These are phyloP conservation scores for Sporothrix sp. DNA, from an alignment of 2,329 filamentous ascomycete genomes.

Conservation along the genomic window DNA sequence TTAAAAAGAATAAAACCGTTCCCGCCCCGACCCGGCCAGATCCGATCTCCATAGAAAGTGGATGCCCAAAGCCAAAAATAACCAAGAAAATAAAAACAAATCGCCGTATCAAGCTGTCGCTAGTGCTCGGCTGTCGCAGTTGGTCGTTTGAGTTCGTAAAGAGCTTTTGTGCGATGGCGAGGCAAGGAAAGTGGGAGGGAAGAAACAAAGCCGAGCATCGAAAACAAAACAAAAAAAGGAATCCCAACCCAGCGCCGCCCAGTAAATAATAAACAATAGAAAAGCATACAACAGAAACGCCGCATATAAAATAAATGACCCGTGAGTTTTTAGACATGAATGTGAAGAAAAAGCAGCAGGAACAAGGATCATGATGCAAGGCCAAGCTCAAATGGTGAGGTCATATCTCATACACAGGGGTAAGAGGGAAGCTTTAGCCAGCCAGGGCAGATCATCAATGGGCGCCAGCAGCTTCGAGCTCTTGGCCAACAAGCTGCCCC, in stretches of 20 bases:
- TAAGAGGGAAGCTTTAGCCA: too few species aligned
- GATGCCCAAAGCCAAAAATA: too few species aligned
- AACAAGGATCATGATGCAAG: not conserved
- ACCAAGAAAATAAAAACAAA: too few species aligned
- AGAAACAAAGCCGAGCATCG: not conserved
- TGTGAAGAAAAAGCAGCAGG: not conserved
- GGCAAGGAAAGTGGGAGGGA: not conserved
- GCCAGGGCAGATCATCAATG: too few species aligned
- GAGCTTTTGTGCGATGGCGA: not conserved
- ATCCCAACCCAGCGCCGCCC: not conserved
- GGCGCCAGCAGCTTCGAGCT: not conserved
- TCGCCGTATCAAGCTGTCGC: too few species aligned
- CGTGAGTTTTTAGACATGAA: slow-evolving; percentile 1
- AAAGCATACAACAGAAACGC: not conserved
- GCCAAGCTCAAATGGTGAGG: too few species aligned
- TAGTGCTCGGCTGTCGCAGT: too few species aligned
- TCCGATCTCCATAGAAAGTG: not conserved
- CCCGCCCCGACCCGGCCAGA: not conserved
- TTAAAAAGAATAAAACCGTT: not conserved
- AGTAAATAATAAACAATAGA: not conserved
- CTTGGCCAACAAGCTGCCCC: slow-evolving; percentile 13
- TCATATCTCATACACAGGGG: too few species aligned
- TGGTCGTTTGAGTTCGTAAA: too few species aligned
- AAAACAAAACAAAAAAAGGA: not conserved
- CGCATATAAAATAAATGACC: not conserved